Conservation (phyloP, 2,329 filamentous ascomycete genomes). For the Emergomyces orientalis region DNA sequence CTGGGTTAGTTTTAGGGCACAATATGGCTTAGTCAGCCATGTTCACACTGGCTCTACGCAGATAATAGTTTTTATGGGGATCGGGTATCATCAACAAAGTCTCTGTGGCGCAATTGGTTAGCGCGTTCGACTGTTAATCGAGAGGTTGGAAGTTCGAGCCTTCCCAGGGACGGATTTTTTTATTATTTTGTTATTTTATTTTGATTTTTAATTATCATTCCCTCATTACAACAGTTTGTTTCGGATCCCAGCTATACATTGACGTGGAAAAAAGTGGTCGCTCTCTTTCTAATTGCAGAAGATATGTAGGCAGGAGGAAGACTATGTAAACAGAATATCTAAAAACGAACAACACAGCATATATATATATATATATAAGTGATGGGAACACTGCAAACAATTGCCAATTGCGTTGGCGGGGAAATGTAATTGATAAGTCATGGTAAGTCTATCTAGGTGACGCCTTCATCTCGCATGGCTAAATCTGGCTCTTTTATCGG, state of each 20-base stretch:
- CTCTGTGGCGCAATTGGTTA: constrained; percentile 9
- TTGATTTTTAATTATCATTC: not conserved
- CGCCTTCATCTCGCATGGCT: too few species aligned
- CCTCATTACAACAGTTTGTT: too few species aligned
- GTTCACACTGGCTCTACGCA: not conserved
- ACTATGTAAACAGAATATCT: too few species aligned
- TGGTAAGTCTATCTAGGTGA: not conserved
- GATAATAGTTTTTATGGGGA: not conserved
- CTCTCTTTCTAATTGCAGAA: too few species aligned
- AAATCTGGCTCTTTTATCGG: too few species aligned
- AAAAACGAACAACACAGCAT: too few species aligned
- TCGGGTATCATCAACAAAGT: not conserved
- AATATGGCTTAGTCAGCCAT: not conserved
- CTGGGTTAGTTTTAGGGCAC: not conserved
- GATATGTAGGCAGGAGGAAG: too few species aligned
- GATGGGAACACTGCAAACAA: too few species aligned
- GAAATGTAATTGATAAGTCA: not conserved
- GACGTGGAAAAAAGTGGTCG: too few species aligned
- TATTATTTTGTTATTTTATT: not conserved
- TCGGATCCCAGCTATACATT: too few species aligned
- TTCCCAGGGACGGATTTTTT: constrained; percentile 28
- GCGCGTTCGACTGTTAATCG: constrained; percentile 13
- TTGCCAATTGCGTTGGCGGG: too few species aligned
- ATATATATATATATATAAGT: too few species aligned
- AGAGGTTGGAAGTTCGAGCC: constrained; percentile 36